Percentiles rank a stretch among this genome's conserved stretches.
Conservation (phyloP, 2,329 filamentous ascomycete genomes). For the Thelonectria olida region DNA sequence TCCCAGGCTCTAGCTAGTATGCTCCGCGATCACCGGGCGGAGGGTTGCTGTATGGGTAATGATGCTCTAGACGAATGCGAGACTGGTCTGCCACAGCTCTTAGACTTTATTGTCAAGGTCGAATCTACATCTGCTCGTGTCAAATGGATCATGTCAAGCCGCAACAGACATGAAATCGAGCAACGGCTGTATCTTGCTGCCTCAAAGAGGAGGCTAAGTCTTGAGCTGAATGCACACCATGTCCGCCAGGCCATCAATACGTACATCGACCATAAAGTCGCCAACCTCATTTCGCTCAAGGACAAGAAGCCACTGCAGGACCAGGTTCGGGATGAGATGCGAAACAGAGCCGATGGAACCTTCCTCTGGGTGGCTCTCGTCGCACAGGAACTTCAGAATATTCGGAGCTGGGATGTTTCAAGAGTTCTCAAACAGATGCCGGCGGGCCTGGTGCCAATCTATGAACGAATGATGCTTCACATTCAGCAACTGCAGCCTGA, state of each 20-base stretch:
- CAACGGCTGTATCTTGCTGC: not conserved
- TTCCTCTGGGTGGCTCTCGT: too few relatives aligned
- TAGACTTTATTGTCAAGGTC: not conserved
- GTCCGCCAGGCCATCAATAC: not conserved
- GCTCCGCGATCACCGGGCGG: not conserved
- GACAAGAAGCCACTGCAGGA: not conserved
- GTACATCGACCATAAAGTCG: not conserved
- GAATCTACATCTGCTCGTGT: slow-evolving; percentile 17
- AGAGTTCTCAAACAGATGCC: too few relatives aligned
- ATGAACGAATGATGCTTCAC: not conserved
- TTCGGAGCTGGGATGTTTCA: too few relatives aligned
- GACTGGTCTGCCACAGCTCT: not conserved
- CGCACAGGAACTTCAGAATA: too few relatives aligned
- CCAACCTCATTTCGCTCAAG: not conserved
- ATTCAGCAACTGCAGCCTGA: slow-evolving; percentile 28
- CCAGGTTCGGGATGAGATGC: too few relatives aligned
- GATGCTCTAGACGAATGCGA: slow-evolving; percentile 7
- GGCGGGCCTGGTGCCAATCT: not conserved
- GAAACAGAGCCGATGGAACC: too few relatives aligned
- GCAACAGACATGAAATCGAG: slow-evolving; percentile 48
- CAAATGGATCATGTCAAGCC: slow-evolving; percentile 57
- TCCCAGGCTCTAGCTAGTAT: not conserved
- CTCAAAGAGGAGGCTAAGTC: slow-evolving; percentile 41
- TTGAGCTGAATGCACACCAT: slow-evolving; percentile 26
- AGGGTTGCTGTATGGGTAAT: not conserved